Evolutionary conservation across 2,329 filamentous ascomycete species (phyloP).

Genomic region (Botrytis medusae): DNA sequence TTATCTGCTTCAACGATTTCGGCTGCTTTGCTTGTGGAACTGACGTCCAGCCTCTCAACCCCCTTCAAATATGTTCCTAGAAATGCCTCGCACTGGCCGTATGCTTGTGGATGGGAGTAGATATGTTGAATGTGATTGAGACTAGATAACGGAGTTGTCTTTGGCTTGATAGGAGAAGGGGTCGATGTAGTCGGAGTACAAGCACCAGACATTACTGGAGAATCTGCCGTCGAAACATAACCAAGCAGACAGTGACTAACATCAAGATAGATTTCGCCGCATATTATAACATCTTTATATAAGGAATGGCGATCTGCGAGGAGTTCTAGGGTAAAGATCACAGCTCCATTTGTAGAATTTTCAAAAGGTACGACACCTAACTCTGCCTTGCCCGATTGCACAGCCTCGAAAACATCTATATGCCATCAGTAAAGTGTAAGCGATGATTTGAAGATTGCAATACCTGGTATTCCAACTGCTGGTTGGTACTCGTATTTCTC

Average conservation of each 20-base stretch:
- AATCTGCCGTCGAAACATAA: conserved; percentile 33
- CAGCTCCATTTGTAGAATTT: conserved; percentile 92
- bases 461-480: conserved; percentile 29
- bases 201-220: conserved; percentile 45
- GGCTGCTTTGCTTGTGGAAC: conserved; percentile 82
- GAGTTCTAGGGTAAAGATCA: conserved; percentile 85
- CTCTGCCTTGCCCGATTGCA: conserved; percentile 63
- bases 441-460: background rate
- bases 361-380: conserved; percentile 91
- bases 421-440: background rate
- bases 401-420: conserved; percentile 76
- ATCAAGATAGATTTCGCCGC: conserved; percentile 79
- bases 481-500: conserved; percentile 27
- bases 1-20: conserved; percentile 66
- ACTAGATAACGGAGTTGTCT: conserved; percentile 49
- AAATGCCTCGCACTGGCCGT: conserved; percentile 84
- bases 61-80: conserved; percentile 67
- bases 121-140: conserved; percentile 68
- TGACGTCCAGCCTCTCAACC: conserved; percentile 78
- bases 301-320: conserved; percentile 69
- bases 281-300: conserved; percentile 71
- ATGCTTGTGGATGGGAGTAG: conserved; percentile 94
- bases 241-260: conserved; percentile 88
- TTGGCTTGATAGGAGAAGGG: conserved; percentile 48
- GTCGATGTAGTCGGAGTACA: conserved; percentile 51